Percentiles rank a stretch among this genome's conserved stretches.
phyloP scores from a whole-genome alignment of 78 protist species.

The Dictyostelium brefeldianum region DNA sequence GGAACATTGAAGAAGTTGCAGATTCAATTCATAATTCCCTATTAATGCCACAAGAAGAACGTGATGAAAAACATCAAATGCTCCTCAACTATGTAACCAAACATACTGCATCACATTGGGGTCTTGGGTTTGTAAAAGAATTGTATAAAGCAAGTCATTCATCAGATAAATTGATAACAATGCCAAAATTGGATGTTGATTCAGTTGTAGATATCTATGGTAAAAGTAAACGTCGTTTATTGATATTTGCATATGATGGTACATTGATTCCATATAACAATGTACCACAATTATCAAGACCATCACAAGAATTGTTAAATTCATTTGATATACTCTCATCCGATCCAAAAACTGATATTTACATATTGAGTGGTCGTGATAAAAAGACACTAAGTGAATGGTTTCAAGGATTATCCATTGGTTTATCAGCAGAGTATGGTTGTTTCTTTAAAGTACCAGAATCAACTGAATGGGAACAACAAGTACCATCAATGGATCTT shows the following conservation, averaged over 20 bases:
- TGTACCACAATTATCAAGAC: slow-evolving; percentile 38
- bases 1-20: slow-evolving; percentile 88
- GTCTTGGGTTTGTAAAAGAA: slow-evolving; percentile 74
- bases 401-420: slow-evolving; percentile 57
- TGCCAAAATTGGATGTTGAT: slow-evolving; percentile 46
- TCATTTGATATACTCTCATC: not conserved
- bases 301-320: slow-evolving; percentile 47
- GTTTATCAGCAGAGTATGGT: slow-evolving; percentile 92
- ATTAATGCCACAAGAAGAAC: slow-evolving; percentile 58
- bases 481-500: slow-evolving; percentile 59
- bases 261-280: slow-evolving; percentile 52
- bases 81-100: slow-evolving; percentile 75
- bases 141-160: slow-evolving; percentile 39
- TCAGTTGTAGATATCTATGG: slow-evolving; percentile 16
- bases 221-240: slow-evolving; percentile 17
- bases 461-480: slow-evolving; percentile 38
- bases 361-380: slow-evolving; percentile 60
- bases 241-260: slow-evolving; percentile 75
- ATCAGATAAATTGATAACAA: slow-evolving; percentile 16
- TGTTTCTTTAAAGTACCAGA: slow-evolving; percentile 75
- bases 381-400: slow-evolving; percentile 71
- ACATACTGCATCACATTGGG: slow-evolving; percentile 88
- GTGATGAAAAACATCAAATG: slow-evolving; percentile 82
- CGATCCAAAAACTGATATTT: slow-evolving; percentile 38
- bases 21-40: slow-evolving; percentile 79